These are phyloP conservation scores for Cercospora sp. DNA, from an alignment of 2,329 filamentous ascomycete species.

Conservation along the genomic window DNA sequence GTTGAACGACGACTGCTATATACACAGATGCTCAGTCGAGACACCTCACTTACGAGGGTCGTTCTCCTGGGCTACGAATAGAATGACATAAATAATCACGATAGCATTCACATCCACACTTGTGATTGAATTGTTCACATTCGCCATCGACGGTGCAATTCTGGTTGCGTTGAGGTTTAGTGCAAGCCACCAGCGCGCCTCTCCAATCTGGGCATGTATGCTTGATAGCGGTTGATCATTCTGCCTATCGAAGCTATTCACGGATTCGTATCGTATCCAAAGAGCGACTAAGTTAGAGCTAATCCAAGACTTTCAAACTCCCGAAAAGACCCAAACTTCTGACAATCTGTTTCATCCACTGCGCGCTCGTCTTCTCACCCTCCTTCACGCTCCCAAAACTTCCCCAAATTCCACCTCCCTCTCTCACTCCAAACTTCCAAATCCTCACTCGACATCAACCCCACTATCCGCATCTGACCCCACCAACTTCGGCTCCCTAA, in stretches of 20 bases:
- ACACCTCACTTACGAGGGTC: not conserved
- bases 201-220: not conserved
- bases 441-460: conserved; percentile 23
- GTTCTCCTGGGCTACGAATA: conserved; percentile 14
- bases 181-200: not conserved
- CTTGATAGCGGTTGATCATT: not conserved
- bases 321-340: not conserved
- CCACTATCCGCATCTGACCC: conserved; percentile 27
- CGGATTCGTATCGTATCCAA: not conserved
- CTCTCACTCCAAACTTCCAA: not conserved
- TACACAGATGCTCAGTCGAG: conserved; percentile 10
- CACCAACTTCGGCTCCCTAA: conserved; percentile 62
- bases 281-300: conserved; percentile 17
- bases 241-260: not conserved
- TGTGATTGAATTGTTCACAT: not conserved
- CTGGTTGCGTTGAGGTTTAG: not conserved
- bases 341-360: conserved; percentile 28
- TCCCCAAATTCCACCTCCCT: not conserved
- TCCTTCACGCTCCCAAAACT: not conserved
- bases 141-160: not conserved
- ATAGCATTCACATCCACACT: not conserved
- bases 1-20: not conserved
- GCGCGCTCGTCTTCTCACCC: not conserved
- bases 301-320: not conserved
- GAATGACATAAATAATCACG: conserved; percentile 1